Evolutionary conservation across 768 basidiomycete species (phyloP).

Genomic region (Boletus reticuloceps): DNA sequence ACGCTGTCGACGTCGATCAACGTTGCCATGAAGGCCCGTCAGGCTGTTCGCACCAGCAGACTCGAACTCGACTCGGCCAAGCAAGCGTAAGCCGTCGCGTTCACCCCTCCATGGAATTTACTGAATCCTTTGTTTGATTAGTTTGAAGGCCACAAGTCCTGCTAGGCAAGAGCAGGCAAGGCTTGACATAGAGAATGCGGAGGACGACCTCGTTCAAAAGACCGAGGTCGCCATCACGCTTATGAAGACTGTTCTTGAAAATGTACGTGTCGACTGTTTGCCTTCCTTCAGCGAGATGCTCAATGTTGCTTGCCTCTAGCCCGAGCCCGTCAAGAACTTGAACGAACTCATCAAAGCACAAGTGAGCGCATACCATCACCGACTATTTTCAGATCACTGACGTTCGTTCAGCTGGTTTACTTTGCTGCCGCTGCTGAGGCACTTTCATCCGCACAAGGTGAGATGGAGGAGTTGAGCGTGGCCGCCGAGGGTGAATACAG

Average conservation of each 20-base stretch:
- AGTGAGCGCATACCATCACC: constrained; percentile 34
- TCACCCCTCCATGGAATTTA: neutral
- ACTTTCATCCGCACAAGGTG: constrained; percentile 78
- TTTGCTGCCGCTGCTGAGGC: constrained; percentile 78
- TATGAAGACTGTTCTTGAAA: constrained; percentile 98
- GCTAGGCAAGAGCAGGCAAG: constrained; percentile 88
- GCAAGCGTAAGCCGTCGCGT: constrained; percentile 57
- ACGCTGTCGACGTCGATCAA: constrained; percentile 81
- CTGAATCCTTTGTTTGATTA: constrained; percentile 29
- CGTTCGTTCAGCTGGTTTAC: constrained; percentile 55
- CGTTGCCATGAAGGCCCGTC: constrained; percentile 90
- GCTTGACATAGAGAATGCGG: constrained; percentile 89
- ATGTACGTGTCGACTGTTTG: constrained; percentile 52
- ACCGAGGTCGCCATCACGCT: constrained; percentile 95
- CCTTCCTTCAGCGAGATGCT: neutral
- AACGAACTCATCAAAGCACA: constrained; percentile 92
- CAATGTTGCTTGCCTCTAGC: constrained; percentile 45
- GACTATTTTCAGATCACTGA: neutral
- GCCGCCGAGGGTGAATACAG: constrained; percentile 96
- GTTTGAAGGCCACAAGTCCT: constrained; percentile 75
- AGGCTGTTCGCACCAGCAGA: constrained; percentile 74
- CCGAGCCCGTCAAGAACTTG: constrained; percentile 93
- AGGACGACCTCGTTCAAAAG: constrained; percentile 96
- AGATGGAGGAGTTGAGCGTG: constrained; percentile 90
- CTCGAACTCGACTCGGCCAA: constrained; percentile 91